These are phyloP conservation scores for Golubevia pallescens DNA, from an alignment of 1,284 basidiomycete genomes.

Conservation along the genomic window DNA sequence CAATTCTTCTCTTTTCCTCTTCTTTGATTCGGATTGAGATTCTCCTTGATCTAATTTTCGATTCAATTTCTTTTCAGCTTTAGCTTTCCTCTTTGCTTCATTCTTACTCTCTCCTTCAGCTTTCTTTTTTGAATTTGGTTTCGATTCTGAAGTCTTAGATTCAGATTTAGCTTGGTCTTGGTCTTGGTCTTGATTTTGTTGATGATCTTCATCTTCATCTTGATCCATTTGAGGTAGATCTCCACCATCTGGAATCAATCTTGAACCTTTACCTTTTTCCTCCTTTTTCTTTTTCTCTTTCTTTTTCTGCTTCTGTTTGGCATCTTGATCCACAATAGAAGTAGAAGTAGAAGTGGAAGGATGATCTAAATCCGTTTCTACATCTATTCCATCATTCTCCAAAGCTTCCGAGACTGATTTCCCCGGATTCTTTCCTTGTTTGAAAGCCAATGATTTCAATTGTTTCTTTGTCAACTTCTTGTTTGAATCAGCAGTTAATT, in stretches of 20 bases:
- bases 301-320: constrained; percentile 33
- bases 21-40: background rate
- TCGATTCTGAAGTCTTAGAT: too few species aligned
- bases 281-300: constrained; percentile 24
- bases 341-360: too few species aligned
- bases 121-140: too few species aligned
- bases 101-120: background rate
- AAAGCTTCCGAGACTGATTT: too few species aligned
- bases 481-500: too few species aligned
- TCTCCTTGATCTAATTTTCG: constrained; percentile 20
- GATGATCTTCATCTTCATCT: constrained; percentile 1
- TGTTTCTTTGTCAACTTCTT: too few species aligned
- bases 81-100: constrained; percentile 21
- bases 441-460: too few species aligned
- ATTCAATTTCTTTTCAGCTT: constrained; percentile 16
- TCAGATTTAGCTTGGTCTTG: background rate
- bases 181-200: too few species aligned
- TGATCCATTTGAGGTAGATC: constrained; percentile 7
- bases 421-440: background rate
- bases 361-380: background rate
- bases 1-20: background rate
- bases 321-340: too few species aligned
- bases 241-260: background rate
- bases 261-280: constrained; percentile 6
- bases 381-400: constrained; percentile 6